Base-by-base conservation (phyloP, 1,284 basidiomycete genomes). In the Hemileia vastatrix region DNA sequence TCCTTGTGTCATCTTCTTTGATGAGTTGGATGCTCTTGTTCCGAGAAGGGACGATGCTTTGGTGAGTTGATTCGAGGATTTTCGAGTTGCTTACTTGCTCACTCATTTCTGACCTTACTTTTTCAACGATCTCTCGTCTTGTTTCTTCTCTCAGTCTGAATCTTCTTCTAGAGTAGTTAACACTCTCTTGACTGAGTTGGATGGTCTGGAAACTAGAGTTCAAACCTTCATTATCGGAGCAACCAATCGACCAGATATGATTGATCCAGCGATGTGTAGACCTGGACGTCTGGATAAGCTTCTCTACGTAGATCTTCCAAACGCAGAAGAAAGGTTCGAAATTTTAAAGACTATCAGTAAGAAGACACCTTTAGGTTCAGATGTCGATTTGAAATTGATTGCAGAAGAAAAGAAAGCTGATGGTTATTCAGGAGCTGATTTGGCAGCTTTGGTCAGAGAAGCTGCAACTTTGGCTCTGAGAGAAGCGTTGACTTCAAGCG, bases 171-270 rank as follows among this genome's bases (percentile, higher is more conserved):
- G 94, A n/a, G 90, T 98, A 3, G 94, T 98, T 67, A 98, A 97
- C 77, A 97, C 93, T 0, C 84, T 98, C 6, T 81, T 97, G 2
- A 96, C 94, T 1, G 94, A 97, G 77, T 84, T 97, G 24, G 94
- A 97, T 72, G 94, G 94, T 0, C 84, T 97, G 33, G 90, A 95
- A 68, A 81, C 86, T 0, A 83, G 93, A 64, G 91, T 88, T 73
- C 83, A 84, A 54, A 93, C 96, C 58, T 96, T 94, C 73, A 92
- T 97, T 24, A 92, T 97, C 67, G 94, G 87, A 0, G 94, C 94
- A 1, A 98, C 94, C 4, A 97, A 98, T 77, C 81, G 94, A n/a
- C 94, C 94, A 0, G 94, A 97, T 78, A 96, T 97, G 85, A 92
- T 97, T 67, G 94, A 97, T 74, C 94, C 94, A 0, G 94, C 94